phyloP scores from a whole-genome alignment of 768 basidiomycete genomes.

The Termitomyces sp. region DNA sequence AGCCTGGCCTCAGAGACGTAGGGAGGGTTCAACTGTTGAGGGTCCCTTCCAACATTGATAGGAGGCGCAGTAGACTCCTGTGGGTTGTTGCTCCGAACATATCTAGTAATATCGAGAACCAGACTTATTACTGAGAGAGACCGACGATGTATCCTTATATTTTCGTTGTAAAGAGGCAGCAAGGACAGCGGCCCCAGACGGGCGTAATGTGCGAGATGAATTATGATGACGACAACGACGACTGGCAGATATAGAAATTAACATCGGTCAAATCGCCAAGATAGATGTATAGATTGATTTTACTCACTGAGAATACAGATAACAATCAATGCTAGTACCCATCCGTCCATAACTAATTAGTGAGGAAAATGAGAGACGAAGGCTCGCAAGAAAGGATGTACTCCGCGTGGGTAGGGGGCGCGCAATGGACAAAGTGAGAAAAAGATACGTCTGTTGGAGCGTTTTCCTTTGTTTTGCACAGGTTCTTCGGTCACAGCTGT shows the following conservation, averaged over 20 bases:
- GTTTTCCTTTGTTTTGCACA: background rate
- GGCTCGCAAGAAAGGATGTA: background rate
- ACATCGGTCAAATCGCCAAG: background rate
- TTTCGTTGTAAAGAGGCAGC: too few species aligned
- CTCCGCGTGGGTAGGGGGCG: too few species aligned
- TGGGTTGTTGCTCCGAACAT: background rate
- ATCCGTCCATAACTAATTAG: background rate
- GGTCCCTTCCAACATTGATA: background rate
- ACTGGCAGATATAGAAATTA: background rate
- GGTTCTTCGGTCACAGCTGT: background rate
- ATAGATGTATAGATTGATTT: background rate
- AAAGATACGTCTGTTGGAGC: background rate
- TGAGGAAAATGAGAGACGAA: background rate
- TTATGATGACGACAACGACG: background rate
- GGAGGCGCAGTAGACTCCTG: too few species aligned
- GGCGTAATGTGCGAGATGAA: background rate
- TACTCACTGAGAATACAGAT: background rate
- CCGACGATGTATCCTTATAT: background rate
- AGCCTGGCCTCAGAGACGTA: background rate
- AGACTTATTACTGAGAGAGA: background rate
- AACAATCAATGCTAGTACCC: background rate
- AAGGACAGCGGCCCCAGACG: too few species aligned
- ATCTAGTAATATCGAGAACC: background rate
- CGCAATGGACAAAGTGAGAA: background rate
- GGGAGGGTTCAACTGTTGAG: background rate